A percentile compares a stretch with the other conserved stretches of the same genome.
Evolutionary conservation across 1,284 basidiomycete genomes (phyloP).

Genomic region (Trametes versicolor): DNA sequence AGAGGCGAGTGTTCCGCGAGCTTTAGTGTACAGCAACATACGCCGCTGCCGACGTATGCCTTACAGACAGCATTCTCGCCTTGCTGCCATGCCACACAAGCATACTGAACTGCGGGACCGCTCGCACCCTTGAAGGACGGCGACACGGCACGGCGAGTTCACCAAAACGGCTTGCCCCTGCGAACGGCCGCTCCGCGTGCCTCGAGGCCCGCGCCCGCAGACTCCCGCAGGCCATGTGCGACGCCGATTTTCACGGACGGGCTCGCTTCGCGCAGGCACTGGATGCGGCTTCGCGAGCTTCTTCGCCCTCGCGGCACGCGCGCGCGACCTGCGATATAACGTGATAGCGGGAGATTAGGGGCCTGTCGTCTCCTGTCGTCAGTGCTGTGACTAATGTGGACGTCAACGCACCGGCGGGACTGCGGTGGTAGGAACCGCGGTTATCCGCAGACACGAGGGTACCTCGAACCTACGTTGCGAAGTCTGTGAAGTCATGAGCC

Average conservation of each 20-base stretch:
- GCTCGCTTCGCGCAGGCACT: slow-evolving; percentile 21
- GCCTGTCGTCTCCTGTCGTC: not conserved
- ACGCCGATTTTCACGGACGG: slow-evolving; percentile 33
- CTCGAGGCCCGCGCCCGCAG: not conserved
- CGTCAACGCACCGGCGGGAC: not conserved
- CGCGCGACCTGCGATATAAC: not conserved
- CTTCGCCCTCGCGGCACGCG: not conserved
- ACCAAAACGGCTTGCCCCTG: no score
- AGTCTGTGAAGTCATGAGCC: no score
- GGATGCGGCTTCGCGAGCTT: not conserved
- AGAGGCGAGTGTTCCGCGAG: no score
- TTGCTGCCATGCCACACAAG: no score
- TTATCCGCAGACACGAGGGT: no score
- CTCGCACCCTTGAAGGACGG: not conserved
- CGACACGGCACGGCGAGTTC: not conserved
- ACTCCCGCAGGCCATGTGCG: slow-evolving; percentile 19
- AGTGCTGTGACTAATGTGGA: not conserved
- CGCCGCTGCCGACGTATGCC: no score
- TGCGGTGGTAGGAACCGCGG: no score
- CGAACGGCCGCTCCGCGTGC: not conserved
- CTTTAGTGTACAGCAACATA: no score
- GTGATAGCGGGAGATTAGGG: not conserved
- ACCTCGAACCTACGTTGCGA: no score
- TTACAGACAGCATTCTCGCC: no score
- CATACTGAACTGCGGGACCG: no score